Base-by-base conservation (phyloP, 148 eudicot genomes). In the Camellia japonica region DNA sequence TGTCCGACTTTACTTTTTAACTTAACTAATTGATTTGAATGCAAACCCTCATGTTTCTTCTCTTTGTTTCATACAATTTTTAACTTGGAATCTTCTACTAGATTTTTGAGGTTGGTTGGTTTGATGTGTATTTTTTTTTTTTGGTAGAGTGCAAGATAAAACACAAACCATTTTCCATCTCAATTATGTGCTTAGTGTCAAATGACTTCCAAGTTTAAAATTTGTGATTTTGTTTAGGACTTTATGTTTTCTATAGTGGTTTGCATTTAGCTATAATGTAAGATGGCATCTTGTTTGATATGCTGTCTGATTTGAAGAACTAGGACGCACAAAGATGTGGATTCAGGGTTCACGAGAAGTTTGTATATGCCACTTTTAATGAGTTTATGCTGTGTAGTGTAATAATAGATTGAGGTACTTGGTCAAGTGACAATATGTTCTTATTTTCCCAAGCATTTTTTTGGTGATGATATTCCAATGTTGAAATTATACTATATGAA, bases 221-320 rank as follows among this genome's bases (percentile, higher is more conserved):
- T 44, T 71, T 3, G 41, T 47, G 58, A 71, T 13, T 47, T 51
- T 55, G 63, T 38, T 55, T 56, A 30, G 30, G 76, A 54, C 63
- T 38, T 73, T 18, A 41, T 13, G 47, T 56, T 73, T 56, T 38
- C 62, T 7, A 23, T 13, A 8, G 13, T 30, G 64, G 64, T 23
- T 51, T 38, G 18, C 38, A 18, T 1, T 38, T 73, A 13, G 64
- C 63, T 55, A 55, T 30, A 47, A 15, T 12, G 8, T 7, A 54
- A 5, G 20, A 13, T 55, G 55, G 16, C 75, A 7, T 52, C 18
- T 10, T 20, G 43, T 14, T 43, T 71, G 56, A n/a, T 46, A 0
- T 55, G 76, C 76, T 55, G 1, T 56, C 56, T 73, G 46, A 54
- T 73, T 13, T 54, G 63, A 30, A 73, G 47, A 54, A 56, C 47